Evolutionary conservation across 805 yeast genomes (phyloP), one percentile per base, ranked within the genome.

Genomic region (Wickerhamiella galacta): DNA sequence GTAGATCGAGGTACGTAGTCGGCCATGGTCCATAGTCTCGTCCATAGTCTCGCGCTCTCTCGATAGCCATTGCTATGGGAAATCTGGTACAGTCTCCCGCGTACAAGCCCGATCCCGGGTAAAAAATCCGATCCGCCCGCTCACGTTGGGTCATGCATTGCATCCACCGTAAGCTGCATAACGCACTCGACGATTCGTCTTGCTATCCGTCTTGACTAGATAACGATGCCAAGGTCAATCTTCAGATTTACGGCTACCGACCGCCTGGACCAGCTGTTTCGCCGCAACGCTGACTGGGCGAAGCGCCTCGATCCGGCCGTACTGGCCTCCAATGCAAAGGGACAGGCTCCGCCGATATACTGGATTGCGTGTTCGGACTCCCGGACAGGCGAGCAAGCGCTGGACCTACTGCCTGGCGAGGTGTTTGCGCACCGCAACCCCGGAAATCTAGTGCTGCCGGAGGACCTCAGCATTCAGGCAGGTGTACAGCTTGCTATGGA

Each of bases 331-430:
- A 80, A 81, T 46, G 85, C 74, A 2, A 61, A 69, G 47, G 95
- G 95, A 32, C 95, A 83, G 56, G 52, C 70, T n/a, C 96, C 96
- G 14, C 90, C 81, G 55, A 81, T 94, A 3, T 58, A 87, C 31
- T 83, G 94, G 85, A 76, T 85, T 39, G 93, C 95, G 3, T 85
- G 96, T 52, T 75, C 92, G 3, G 96, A 85, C 53, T 80, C 94
- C 2, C 71, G 96, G 45, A 76, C 80, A 36, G 78, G 83, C 42
- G 95, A 85, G 51, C 63, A 66, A 27, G 72, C 81, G 35, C 63
- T 82, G 17, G 73, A 67, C 31, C 71, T 82, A n/a, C 59, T 72
- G 16, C 95, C 95, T 1, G 96, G 96, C 32, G 95, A 85, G 53
- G 69, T 82, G 5, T 85, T 85, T 58, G 77, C 83, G 3, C 79